Evolutionary conservation across 1,284 basidiomycete species (phyloP), one percentile per base, ranked within the genome.

Genomic region (Microbotryum saponariae): DNA sequence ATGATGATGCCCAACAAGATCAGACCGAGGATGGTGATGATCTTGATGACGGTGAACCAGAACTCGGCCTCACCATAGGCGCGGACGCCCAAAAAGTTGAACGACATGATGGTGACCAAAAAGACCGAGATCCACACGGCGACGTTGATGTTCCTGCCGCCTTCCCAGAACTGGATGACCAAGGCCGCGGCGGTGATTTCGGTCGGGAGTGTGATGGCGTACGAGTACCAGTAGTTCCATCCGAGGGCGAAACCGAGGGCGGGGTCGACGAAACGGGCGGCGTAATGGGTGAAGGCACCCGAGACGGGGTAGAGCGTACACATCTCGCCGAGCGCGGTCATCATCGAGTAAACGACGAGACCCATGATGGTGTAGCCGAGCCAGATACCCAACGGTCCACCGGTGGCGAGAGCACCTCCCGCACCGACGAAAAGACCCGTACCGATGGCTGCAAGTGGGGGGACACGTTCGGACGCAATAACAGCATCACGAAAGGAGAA

Each of bases 251-350:
- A 76, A 9, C 75, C 77, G 29, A 76, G 73, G 8, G 75, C 73
- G 45, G 75, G 37, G 16, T 78, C 77, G 50, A 79, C 76, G 66
- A 75, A 78, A 18, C 76, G 73, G 18, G 76, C 74, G 29, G 76
- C 37, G 12, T 42, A 42, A 42, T 42, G 37, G 37, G 37, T 42
- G 37, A 42, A 74, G 10, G 65, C 61, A 20, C 67, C 67, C 5
- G 54, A 54, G 21, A 69, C 66, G 6, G 63, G 62, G 62, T 56
- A 63, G 49, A 64, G 56, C 9, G 67, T 62, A 21, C 65, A 67
- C 77, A 80, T 79, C 67, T 78, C 76, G 20, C 77, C 78, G 10
- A 79, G 71, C 1, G 73, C 64, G 45, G 60, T 63, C 69, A 68
- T 68, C 69, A 70, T 67, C 3, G 58, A 49, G 56, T 58, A 67